A percentile compares a stretch with the other conserved stretches of the same genome.
Evolutionary conservation across 805 yeast genomes (phyloP).

Genomic region (Metschnikowia corniflorae): DNA sequence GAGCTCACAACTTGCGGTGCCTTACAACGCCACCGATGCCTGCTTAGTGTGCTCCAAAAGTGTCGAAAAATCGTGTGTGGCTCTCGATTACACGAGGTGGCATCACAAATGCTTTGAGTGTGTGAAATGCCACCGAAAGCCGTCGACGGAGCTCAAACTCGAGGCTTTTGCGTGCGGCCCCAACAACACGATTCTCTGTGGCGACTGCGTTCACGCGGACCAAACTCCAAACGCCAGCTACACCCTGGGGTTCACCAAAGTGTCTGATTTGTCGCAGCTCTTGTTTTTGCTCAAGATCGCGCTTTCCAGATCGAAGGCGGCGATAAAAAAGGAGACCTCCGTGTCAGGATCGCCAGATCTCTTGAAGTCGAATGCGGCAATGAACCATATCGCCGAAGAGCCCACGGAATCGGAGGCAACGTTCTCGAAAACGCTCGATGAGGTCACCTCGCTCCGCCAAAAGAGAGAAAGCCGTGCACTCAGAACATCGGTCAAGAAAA

Average conservation of each 20-base stretch:
- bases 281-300: conserved; percentile 80
- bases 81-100: conserved; percentile 67
- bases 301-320: conserved; percentile 63
- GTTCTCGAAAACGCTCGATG: conserved; percentile 69
- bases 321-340: conserved; percentile 37
- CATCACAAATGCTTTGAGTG: conserved; percentile 75
- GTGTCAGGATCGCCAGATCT: conserved; percentile 1
- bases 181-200: conserved; percentile 47
- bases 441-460: conserved; percentile 72
- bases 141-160: conserved; percentile 11
- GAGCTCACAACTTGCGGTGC: conserved; percentile 38
- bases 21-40: conserved; percentile 65
- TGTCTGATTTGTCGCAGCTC: conserved; percentile 70
- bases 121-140: conserved; percentile 46
- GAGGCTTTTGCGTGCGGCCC: conserved; percentile 16
- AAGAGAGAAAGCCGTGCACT: conserved; percentile 63
- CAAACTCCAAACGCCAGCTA: conserved; percentile 27
- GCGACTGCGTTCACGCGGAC: conserved; percentile 53
- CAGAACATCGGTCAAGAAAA: conserved; percentile 51
- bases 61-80: conserved; percentile 80
- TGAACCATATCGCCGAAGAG: conserved; percentile 18
- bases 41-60: conserved; percentile 70
- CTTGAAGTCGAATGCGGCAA: conserved; percentile 9
- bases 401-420: conserved; percentile 36
- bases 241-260: conserved; percentile 50